Evolutionary conservation across 169 alveolate genomes (phyloP).

Genomic region (Plasmodium vivax): DNA sequence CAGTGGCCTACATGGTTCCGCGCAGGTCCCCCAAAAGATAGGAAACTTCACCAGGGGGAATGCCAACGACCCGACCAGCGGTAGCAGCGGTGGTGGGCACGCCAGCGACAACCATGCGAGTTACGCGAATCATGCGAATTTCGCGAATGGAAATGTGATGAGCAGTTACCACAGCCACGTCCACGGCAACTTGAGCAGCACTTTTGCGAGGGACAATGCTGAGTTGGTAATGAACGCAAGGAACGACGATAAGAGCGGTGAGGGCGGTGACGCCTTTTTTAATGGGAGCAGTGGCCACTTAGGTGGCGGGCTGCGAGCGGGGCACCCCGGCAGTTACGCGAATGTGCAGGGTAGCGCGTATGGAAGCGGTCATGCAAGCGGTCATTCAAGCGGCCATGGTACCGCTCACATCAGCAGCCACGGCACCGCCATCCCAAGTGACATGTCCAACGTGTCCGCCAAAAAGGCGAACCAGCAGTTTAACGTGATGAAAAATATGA

Average conservation of each 20-base stretch:
- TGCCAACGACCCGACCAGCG: no score
- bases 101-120: not conserved
- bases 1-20: constrained; percentile 8
- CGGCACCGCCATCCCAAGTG: not conserved
- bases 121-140: no score
- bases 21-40: not conserved
- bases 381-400: not conserved
- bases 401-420: not conserved
- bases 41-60: constrained; percentile 21
- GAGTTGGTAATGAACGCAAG: constrained; percentile 5
- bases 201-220: not conserved
- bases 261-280: constrained; percentile 4
- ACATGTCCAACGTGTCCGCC: not conserved
- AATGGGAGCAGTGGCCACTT: not conserved
- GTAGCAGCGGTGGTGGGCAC: not conserved
- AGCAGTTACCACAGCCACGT: not conserved
- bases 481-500: constrained; percentile 18
- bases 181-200: not conserved
- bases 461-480: constrained; percentile 18
- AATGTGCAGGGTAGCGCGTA: not conserved
- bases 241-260: not conserved
- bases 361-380: not conserved
- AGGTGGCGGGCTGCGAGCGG: not conserved
- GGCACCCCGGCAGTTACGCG: not conserved
- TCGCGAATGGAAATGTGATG: not conserved